Conservation (phyloP, 2,329 filamentous ascomycete genomes). For the Diplodia sapinea region DNA sequence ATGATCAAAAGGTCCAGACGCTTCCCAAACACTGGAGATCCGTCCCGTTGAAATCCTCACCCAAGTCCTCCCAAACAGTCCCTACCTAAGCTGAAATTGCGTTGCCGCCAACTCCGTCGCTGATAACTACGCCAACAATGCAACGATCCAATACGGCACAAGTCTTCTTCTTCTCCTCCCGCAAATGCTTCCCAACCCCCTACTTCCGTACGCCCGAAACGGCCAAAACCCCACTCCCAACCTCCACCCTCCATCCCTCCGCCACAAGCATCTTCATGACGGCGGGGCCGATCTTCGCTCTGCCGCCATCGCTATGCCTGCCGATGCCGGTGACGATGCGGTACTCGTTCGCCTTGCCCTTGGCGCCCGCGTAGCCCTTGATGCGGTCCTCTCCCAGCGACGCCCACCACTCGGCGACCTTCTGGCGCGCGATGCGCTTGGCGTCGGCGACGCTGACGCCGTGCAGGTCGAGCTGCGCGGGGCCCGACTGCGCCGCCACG, state of each 20-base stretch:
- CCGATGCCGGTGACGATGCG: conserved; percentile 83
- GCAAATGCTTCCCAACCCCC: not conserved
- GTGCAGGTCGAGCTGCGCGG: conserved; percentile 74
- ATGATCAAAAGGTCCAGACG: not conserved
- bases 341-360: conserved; percentile 60
- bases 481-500: conserved; percentile 70
- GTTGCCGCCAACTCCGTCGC: not conserved
- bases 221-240: conserved; percentile 71
- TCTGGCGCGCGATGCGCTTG: conserved; percentile 73
- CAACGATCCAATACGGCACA: not conserved
- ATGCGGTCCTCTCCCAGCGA: conserved; percentile 69
- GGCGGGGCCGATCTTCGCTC: conserved; percentile 75
- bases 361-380: conserved; percentile 49
- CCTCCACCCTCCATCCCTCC: conserved; percentile 83
- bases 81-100: not conserved
- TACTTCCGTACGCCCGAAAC: conserved; percentile 64
- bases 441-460: conserved; percentile 82
- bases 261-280: conserved; percentile 76
- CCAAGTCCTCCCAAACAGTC: not conserved
- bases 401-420: conserved; percentile 77
- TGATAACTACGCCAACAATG: not conserved
- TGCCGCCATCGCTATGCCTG: conserved; percentile 76
- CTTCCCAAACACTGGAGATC: not conserved
- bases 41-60: not conserved
- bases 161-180: not conserved